Percentiles rank a stretch among this genome's conserved stretches.
Evolutionary conservation across 2,329 filamentous ascomycete genomes (phyloP).

Genomic region (Colletotrichum falcatum): DNA sequence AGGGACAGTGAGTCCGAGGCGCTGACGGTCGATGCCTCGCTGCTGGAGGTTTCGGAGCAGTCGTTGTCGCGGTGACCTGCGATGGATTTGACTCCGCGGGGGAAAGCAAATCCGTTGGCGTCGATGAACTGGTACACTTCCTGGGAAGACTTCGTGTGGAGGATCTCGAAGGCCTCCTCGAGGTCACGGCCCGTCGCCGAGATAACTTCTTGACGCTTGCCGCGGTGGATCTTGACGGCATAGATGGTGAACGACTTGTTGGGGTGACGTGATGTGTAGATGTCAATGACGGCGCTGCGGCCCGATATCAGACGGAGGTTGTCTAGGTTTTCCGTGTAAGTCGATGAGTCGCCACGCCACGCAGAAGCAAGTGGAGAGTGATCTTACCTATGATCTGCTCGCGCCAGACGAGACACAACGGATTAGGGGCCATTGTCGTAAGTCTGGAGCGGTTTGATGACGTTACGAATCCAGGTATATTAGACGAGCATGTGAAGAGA

Average conservation of each 20-base stretch:
- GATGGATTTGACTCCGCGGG: conserved; percentile 32
- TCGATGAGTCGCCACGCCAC: neutral
- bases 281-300: conserved; percentile 32
- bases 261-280: conserved; percentile 33
- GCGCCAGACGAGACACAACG: conserved; percentile 32
- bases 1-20: conserved; percentile 29
- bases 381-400: conserved; percentile 36
- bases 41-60: conserved; percentile 29
- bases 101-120: conserved; percentile 50
- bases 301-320: conserved; percentile 36
- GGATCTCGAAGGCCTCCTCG: conserved; percentile 50
- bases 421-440: conserved; percentile 29
- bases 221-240: conserved; percentile 81
- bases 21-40: conserved; percentile 31
- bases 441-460: neutral
- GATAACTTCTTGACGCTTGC: conserved; percentile 70
- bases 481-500: conserved; percentile 25
- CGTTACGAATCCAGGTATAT: neutral
- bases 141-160: conserved; percentile 55
- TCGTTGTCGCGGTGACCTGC: conserved; percentile 1
- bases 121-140: conserved; percentile 47
- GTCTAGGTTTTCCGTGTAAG: conserved; percentile 16
- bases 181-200: conserved; percentile 48
- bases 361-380: neutral
- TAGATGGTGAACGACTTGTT: conserved; percentile 65